Conservation (phyloP, 352 stramenopile species). For the Pythium sukuiense region DNA sequence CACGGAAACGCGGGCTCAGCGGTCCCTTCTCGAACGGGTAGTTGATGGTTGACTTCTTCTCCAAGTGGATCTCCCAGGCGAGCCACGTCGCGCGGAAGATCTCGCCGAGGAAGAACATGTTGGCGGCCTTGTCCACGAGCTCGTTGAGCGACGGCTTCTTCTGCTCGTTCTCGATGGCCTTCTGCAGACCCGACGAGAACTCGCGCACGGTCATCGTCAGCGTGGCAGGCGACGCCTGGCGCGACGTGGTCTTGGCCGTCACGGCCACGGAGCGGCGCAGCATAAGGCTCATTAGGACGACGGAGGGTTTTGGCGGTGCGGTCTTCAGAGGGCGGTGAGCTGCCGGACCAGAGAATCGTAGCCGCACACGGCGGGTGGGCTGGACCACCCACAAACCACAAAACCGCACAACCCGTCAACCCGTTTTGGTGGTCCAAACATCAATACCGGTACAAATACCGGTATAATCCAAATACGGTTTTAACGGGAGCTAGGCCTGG, state of each 20-base stretch:
- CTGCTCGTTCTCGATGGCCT: constrained; percentile 32
- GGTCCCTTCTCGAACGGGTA: constrained; percentile 99
- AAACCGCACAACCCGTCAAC: constrained; percentile 9
- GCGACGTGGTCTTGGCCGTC: constrained; percentile 20
- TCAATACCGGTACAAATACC: neutral
- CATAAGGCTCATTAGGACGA: constrained; percentile 30
- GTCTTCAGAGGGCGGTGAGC: constrained; percentile 5
- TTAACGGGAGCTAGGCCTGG: neutral
- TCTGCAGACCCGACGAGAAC: constrained; percentile 20
- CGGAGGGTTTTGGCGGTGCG: neutral
- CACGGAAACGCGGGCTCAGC: constrained; percentile 97
- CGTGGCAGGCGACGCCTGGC: constrained; percentile 20
- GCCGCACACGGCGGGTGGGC: constrained; percentile 7
- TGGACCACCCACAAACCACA: constrained; percentile 15
- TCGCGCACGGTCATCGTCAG: constrained; percentile 29
- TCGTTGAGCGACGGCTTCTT: constrained; percentile 67
- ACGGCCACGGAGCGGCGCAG: constrained; percentile 59
- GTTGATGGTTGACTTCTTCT: constrained; percentile 98
- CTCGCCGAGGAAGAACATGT: constrained; percentile 85
- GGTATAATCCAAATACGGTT: constrained; percentile 7
- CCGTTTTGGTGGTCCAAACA: constrained; percentile 20
- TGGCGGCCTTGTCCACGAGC: constrained; percentile 78
- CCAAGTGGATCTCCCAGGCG: constrained; percentile 78
- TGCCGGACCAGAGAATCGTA: constrained; percentile 25
- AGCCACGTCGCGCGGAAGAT: constrained; percentile 80